A percentile compares a stretch with the other conserved stretches of the same genome.
phyloP scores from a whole-genome alignment of 2,329 filamentous ascomycete species.

The Ophiostoma ips region DNA sequence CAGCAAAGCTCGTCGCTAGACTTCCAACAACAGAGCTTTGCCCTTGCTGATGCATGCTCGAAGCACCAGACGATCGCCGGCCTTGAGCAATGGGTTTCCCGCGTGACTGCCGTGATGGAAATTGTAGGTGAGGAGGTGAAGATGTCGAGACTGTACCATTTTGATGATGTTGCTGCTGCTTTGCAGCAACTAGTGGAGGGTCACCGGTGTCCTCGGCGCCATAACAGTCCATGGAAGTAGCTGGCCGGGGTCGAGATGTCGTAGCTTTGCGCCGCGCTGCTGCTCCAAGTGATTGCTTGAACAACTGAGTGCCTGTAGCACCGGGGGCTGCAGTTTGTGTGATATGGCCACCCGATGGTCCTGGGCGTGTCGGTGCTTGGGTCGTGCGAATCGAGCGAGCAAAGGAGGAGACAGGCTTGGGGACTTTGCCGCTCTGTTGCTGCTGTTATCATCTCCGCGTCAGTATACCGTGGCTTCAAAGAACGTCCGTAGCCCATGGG shows the following conservation, averaged over 20 bases:
- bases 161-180: constrained; percentile 22
- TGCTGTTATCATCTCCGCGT: not conserved
- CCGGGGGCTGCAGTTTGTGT: constrained; percentile 43
- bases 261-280: constrained; percentile 24
- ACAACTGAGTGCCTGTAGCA: constrained; percentile 31
- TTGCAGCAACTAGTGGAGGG: constrained; percentile 11
- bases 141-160: constrained; percentile 26
- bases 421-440: not conserved
- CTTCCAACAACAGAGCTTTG: not conserved
- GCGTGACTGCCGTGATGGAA: not conserved
- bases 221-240: constrained; percentile 23
- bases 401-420: not conserved
- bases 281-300: constrained; percentile 30
- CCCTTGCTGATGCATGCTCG: not conserved
- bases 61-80: not conserved
- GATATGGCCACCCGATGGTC: constrained; percentile 30
- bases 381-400: constrained; percentile 20
- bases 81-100: not conserved
- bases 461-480: not conserved
- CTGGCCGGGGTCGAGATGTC: constrained; percentile 27
- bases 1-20: not conserved
- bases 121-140: constrained; percentile 8
- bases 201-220: constrained; percentile 14
- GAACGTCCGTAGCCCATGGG: no score
- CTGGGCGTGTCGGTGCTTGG: not conserved